Base-by-base conservation (phyloP, 2,329 filamentous ascomycete species). In the Anisogramma anomala region DNA sequence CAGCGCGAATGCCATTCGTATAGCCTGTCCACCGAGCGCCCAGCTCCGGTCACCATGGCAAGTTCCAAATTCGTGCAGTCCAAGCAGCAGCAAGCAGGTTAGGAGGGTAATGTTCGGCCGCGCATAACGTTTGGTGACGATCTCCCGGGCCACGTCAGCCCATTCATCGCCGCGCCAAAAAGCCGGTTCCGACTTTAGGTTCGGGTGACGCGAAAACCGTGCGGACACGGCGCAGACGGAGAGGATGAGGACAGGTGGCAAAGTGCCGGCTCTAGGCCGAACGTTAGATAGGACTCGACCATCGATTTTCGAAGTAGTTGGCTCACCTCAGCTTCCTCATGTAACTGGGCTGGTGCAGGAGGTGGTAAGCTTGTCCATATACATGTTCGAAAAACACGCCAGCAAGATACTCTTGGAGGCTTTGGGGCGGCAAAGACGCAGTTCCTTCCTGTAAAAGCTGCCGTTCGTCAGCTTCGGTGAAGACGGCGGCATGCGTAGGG, bases 311-410 rank as follows among this genome's bases (percentile, higher is more conserved):
- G 14, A 6, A 20, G 26, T 18, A 18, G 20, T 17, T 15, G 15
- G 66, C 74, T 48, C 62, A 81, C 79, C 70, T 77, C 41, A 91
- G 60, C 53, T 86, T 86, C 45, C 88, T 76, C 83, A 96, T 94
- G 58, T 93, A 96, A 58, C 88, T 96, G 27, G 91, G 89, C 58
- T 95, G 96, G 62, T 98, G 91, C 8, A 98, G 74, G 15, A 98
- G 67, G 49, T 93, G 84, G 58, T 96, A 98, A 25, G 86, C 84
- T 57, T 96, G 91, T 7, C 91, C 91, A 56, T 98, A 96, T 1
- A 96, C 75, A 53, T 83, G 88, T 55, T 96, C 89, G 55, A 96
- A 98, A 57, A 93, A 98, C 0, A 95, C 79, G 54, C 96, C 88
- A 14, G 88, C 81, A 5, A 98, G 70, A 60, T 96, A 89, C 55